These are phyloP conservation scores for Xylaria venustula DNA, from an alignment of 495 filamentous ascomycete species.

Conservation along the genomic window DNA sequence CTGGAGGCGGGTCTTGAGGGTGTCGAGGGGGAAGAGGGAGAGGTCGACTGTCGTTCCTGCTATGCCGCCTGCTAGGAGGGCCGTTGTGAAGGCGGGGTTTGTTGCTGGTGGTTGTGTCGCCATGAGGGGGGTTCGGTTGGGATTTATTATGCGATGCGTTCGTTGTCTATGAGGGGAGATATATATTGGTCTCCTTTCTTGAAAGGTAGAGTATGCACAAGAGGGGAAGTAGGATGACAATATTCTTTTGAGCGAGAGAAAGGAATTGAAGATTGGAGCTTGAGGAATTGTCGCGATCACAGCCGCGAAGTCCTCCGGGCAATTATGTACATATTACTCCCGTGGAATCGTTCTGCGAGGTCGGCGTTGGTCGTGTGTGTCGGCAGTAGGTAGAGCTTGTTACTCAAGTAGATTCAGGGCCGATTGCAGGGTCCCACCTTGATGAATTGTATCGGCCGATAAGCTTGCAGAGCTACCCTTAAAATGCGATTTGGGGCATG, in stretches of 20 bases:
- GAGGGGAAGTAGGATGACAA: too few relatives aligned
- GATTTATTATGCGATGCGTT: not conserved
- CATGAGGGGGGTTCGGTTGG: constrained; percentile 13
- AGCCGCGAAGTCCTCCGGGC: not conserved
- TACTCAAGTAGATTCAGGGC: not conserved
- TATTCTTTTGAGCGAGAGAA: too few relatives aligned
- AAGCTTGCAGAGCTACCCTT: not conserved
- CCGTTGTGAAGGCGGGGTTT: constrained; percentile 47
- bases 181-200: not conserved
- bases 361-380: constrained; percentile 4
- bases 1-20: constrained; percentile 90
- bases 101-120: constrained; percentile 12
- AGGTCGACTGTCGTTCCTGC: constrained; percentile 89
- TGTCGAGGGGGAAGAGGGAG: constrained; percentile 88
- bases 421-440: not conserved
- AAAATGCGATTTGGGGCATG: too few relatives aligned
- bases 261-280: not conserved
- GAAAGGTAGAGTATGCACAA: too few relatives aligned
- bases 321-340: not conserved
- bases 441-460: not conserved
- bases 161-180: too few relatives aligned
- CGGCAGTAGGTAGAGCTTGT: not conserved
- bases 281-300: constrained; percentile 5
- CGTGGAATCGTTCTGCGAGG: not conserved
- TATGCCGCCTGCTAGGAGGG: constrained; percentile 69